A percentile compares a stretch with the other conserved stretches of the same genome.
phyloP scores from a whole-genome alignment of 495 filamentous ascomycete genomes.

The Aspergillus bridgeri region DNA sequence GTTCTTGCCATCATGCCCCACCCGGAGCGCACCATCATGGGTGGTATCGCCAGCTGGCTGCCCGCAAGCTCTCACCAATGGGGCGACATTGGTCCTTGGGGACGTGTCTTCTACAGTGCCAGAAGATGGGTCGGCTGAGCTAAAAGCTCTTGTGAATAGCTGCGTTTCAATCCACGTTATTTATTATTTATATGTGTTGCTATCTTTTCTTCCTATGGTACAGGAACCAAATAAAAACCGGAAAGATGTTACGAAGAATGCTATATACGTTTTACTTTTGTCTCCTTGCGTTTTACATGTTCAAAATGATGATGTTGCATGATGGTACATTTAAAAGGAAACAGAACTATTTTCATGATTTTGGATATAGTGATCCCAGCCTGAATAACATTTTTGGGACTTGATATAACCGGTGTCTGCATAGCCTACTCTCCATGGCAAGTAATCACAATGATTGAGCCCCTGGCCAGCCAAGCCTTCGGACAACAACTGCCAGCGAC shows the following conservation, averaged over 20 bases:
- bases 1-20: slow-evolving; percentile 96
- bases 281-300: neutral
- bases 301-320: neutral
- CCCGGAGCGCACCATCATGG: slow-evolving; percentile 87
- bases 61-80: slow-evolving; percentile 65
- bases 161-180: neutral
- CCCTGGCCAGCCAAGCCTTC: no score
- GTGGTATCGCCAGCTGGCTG: slow-evolving; percentile 73
- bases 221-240: neutral
- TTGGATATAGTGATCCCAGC: neutral
- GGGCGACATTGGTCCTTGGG: slow-evolving; percentile 90
- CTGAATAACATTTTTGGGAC: neutral
- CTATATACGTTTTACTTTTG: neutral
- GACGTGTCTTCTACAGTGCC: slow-evolving; percentile 71
- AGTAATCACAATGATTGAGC: no score
- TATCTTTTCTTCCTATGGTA: neutral
- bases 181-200: neutral
- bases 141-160: neutral
- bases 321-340: neutral
- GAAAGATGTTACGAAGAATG: neutral
- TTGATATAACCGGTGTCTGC: neutral
- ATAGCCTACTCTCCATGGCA: no score
- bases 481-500: neutral
- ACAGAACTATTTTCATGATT: neutral
- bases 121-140: slow-evolving; percentile 78